phyloP scores from a whole-genome alignment of 306 rosid genomes.

The Cajanus cajan region DNA sequence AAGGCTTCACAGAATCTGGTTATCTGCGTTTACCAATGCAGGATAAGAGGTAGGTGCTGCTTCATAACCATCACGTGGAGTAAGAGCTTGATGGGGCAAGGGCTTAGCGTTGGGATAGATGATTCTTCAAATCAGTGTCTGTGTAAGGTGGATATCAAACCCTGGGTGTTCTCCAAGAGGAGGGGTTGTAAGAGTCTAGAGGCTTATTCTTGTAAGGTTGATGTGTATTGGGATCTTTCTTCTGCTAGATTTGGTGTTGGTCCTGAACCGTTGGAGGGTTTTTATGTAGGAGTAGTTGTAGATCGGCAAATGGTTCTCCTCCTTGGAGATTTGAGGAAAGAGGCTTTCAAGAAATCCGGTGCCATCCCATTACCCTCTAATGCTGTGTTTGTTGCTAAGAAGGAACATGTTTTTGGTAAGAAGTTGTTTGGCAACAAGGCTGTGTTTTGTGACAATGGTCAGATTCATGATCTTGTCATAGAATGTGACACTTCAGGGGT shows the following conservation, averaged over 20 bases:
- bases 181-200: conserved; percentile 85
- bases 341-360: conserved; percentile 83
- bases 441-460: conserved; percentile 79
- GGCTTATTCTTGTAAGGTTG: conserved; percentile 73
- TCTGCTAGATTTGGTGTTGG: conserved; percentile 85
- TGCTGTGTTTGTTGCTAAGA: conserved; percentile 81
- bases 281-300: conserved; percentile 68
- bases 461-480: conserved; percentile 77
- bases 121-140: conserved; percentile 84
- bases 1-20: conserved; percentile 82
- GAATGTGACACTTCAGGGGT: conserved; percentile 75
- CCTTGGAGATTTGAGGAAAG: conserved; percentile 91
- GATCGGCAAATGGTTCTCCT: conserved; percentile 88
- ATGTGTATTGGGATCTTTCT: conserved; percentile 91
- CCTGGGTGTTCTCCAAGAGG: conserved; percentile 92
- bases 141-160: conserved; percentile 94
- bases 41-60: conserved; percentile 67
- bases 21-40: conserved; percentile 82
- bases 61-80: conserved; percentile 84
- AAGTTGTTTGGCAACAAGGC: conserved; percentile 70
- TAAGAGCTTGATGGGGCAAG: conserved; percentile 92
- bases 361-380: conserved; percentile 53
- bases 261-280: conserved; percentile 87
- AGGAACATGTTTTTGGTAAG: conserved; percentile 88
- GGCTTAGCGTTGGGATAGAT: conserved; percentile 82